Evolutionary conservation across 2,329 filamentous ascomycete species (phyloP).

Genomic region (Curvularia sp.): DNA sequence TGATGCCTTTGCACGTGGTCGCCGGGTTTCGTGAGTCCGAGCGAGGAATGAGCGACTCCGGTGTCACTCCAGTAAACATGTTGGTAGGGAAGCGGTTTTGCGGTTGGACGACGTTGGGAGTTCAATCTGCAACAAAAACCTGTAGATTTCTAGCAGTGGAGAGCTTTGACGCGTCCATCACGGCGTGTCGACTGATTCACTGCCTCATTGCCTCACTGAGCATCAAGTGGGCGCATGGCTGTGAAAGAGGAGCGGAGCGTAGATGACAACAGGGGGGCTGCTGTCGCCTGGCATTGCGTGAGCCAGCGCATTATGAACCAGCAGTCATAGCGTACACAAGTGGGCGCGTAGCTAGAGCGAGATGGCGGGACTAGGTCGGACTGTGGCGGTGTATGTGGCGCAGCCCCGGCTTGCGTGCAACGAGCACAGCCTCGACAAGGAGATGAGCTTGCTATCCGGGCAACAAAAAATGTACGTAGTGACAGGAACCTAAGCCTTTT

Average conservation of each 20-base stretch:
- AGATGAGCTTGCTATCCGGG: not conserved
- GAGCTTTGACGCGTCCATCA: conserved; percentile 1
- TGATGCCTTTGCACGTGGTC: conserved; percentile 88
- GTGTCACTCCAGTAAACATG: conserved; percentile 62
- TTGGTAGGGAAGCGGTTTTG: not conserved
- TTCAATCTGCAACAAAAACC: not conserved
- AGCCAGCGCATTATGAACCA: conserved; percentile 22
- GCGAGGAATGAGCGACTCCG: conserved; percentile 79
- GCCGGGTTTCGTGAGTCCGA: conserved; percentile 84
- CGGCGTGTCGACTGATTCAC: conserved; percentile 5
- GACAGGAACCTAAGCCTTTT: not conserved
- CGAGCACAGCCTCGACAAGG: not conserved
- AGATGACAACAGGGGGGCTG: not conserved
- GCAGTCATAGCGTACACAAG: conserved; percentile 17
- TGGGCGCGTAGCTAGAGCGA: conserved; percentile 28
- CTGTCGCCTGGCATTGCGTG: not conserved
- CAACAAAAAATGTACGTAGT: not conserved
- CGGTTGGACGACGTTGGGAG: not conserved
- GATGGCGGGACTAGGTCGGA: conserved; percentile 29
- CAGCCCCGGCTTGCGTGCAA: no score
- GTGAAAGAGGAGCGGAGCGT: not conserved
- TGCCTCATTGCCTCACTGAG: conserved; percentile 10
- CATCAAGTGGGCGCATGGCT: conserved; percentile 1
- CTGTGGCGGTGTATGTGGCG: conserved; percentile 28
- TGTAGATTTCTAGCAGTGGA: not conserved